Conservation (phyloP, 306 rosid genomes). For the Luffa acutangula region DNA sequence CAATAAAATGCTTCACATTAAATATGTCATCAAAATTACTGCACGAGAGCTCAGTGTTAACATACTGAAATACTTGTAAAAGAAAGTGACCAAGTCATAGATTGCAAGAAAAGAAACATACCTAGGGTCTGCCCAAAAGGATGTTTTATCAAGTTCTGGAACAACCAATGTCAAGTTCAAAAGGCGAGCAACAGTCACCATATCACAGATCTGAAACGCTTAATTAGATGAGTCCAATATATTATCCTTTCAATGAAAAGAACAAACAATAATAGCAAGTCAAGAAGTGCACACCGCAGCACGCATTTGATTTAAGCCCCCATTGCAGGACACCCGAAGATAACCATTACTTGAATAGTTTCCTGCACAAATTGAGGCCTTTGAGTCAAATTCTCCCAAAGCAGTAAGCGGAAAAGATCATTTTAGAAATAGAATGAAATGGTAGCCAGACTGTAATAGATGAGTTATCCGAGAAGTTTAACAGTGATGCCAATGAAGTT, state of each 20-base stretch:
- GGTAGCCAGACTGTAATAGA: background rate
- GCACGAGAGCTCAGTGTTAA: constrained; percentile 31
- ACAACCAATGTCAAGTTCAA: constrained; percentile 93
- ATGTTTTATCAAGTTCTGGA: constrained; percentile 93
- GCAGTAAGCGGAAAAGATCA: background rate
- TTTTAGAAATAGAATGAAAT: background rate
- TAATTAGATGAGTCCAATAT: constrained; percentile 20
- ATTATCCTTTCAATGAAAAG: constrained; percentile 5
- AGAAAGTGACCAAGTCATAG: constrained; percentile 6
- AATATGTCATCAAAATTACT: constrained; percentile 92
- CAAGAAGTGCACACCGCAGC: constrained; percentile 68
- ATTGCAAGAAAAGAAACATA: constrained; percentile 19
- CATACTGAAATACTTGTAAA: constrained; percentile 12
- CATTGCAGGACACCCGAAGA: constrained; percentile 95
- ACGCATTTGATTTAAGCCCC: constrained; percentile 99
- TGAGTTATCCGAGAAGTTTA: background rate
- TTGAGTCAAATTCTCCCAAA: background rate
- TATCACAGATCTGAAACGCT: constrained; percentile 86
- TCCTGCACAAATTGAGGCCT: constrained; percentile 49
- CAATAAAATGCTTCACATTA: constrained; percentile 79
- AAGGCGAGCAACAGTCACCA: constrained; percentile 91
- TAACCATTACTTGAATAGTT: constrained; percentile 94
- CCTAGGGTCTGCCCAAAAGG: constrained; percentile 99
- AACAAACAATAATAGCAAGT: constrained; percentile 1
- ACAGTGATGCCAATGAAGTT: background rate